These are phyloP conservation scores for Coniochaeta pulveracea DNA, from an alignment of 2,329 filamentous ascomycete species.

Conservation along the genomic window DNA sequence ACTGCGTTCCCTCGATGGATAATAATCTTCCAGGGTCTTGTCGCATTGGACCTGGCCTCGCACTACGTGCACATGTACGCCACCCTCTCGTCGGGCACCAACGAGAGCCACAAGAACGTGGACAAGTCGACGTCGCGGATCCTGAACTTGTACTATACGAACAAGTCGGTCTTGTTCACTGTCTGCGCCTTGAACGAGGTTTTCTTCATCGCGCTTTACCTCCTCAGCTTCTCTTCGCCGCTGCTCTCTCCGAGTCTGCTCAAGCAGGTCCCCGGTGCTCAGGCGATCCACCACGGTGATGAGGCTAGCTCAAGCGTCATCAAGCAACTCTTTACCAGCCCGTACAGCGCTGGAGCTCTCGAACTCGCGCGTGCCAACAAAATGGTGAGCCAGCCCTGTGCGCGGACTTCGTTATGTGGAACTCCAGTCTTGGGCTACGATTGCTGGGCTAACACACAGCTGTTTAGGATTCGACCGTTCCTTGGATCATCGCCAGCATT, in stretches of 20 bases:
- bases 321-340: constrained; percentile 70
- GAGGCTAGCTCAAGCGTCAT: constrained; percentile 61
- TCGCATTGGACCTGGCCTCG: constrained; percentile 84
- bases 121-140: constrained; percentile 81
- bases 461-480: constrained; percentile 32
- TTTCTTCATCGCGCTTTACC: constrained; percentile 97
- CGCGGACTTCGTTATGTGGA: too few relatives aligned
- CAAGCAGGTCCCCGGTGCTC: constrained; percentile 42
- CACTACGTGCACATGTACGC: constrained; percentile 99
- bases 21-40: constrained; percentile 87
- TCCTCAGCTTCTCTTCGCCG: constrained; percentile 92
- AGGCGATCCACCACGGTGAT: constrained; percentile 51
- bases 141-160: constrained; percentile 92
- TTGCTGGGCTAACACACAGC: too few relatives aligned
- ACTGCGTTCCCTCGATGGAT: constrained; percentile 92
- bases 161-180: constrained; percentile 84
- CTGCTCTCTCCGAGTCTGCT: constrained; percentile 77
- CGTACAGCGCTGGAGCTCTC: constrained; percentile 84
- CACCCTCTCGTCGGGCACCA: constrained; percentile 73
- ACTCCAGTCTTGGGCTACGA: too few relatives aligned
- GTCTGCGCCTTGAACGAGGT: constrained; percentile 87
- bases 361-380: constrained; percentile 93
- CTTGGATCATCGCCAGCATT: constrained; percentile 71
- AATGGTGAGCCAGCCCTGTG: constrained; percentile 60
- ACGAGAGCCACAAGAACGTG: constrained; percentile 85